A percentile compares a stretch with the other conserved stretches of the same genome.
Conservation (phyloP, 2,329 filamentous ascomycete species). For the Exophiala mesophila region DNA sequence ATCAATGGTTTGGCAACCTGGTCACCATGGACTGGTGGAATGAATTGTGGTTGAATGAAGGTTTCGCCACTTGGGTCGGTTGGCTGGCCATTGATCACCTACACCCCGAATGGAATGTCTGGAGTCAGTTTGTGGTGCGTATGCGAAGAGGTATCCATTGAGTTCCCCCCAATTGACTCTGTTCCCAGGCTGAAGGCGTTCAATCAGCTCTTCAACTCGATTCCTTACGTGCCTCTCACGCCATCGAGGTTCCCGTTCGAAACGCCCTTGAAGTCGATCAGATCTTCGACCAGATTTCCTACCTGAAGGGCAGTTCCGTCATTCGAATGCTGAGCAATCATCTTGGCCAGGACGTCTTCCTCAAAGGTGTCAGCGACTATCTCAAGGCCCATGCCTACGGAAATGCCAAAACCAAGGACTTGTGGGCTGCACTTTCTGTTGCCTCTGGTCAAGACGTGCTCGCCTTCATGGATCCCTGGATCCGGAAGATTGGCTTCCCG, state of each 20-base stretch:
- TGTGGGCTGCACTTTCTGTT: slow-evolving; percentile 84
- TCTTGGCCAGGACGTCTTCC: slow-evolving; percentile 79
- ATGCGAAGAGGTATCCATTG: slow-evolving; percentile 49
- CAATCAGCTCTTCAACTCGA: slow-evolving; percentile 89
- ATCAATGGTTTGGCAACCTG: slow-evolving; percentile 94
- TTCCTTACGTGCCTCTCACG: slow-evolving; percentile 83
- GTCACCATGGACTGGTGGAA: slow-evolving; percentile 96
- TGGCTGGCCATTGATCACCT: slow-evolving; percentile 89
- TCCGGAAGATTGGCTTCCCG: slow-evolving; percentile 90
- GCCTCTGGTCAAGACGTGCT: slow-evolving; percentile 84
- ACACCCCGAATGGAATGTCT: slow-evolving; percentile 95
- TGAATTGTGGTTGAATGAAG: slow-evolving; percentile 90
- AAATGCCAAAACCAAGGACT: slow-evolving; percentile 83
- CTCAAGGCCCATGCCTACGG: slow-evolving; percentile 80
- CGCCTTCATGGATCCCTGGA: slow-evolving; percentile 89
- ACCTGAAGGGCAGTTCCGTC: slow-evolving; percentile 91
- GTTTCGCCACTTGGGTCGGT: slow-evolving; percentile 96
- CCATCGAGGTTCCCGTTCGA: slow-evolving; percentile 90
- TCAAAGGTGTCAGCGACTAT: slow-evolving; percentile 85
- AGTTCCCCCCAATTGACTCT: slow-evolving; percentile 35
- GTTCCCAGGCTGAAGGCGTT: slow-evolving; percentile 72
- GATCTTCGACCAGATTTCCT: slow-evolving; percentile 95
- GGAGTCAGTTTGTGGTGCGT: slow-evolving; percentile 87
- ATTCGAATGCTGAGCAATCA: slow-evolving; percentile 95
- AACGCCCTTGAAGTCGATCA: slow-evolving; percentile 96